Evolutionary conservation across 768 basidiomycete genomes (phyloP), one percentile per base, ranked within the genome.

Genomic region (Kwoniella sp.): DNA sequence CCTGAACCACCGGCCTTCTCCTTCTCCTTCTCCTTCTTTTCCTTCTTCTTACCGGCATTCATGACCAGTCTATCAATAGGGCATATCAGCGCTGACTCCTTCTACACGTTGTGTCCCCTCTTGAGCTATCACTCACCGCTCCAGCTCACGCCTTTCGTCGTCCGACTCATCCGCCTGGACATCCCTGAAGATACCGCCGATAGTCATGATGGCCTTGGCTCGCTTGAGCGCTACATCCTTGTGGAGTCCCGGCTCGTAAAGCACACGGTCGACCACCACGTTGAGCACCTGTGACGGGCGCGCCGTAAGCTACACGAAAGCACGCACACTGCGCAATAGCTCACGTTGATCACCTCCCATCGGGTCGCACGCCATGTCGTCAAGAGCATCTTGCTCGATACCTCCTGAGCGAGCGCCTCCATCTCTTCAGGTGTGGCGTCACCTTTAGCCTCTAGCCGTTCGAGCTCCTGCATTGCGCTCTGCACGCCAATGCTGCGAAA

Each of bases 291-390:
- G 32, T 33, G 48, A n/a, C 15, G 15, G n/a, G n/a, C n/a, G n/a
- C n/a, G n/a, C n/a, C n/a, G 11, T 12, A 38, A 23, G 19, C n/a
- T n/a, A n/a, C n/a, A n/a, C n/a, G n/a, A n/a, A n/a, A n/a, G 12
- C 14, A 33, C 17, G 15, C 19, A 17, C 43, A 14, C 43, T 15
- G 1, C 8, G 15, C n/a, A n/a, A n/a, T n/a, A n/a, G 82, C 78
- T 88, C 84, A 96, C 89, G 64, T 89, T 87, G 19, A 87, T 81
- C 34, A 98, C 90, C 76, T 99, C 95, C 69, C 96, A 83, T 46
- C 92, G 83, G 3, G 92, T 93, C 12, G 93, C 95, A 52, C 91
- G 84, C 95, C 95, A 99, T 22, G 93, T 93, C 5, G 92, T 93
- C 25, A 98, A 83, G 77, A 98, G 81, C 69, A 95, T 90, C 84